phyloP scores from a whole-genome alignment of 768 basidiomycete genomes.

The Termitomyces sp. region DNA sequence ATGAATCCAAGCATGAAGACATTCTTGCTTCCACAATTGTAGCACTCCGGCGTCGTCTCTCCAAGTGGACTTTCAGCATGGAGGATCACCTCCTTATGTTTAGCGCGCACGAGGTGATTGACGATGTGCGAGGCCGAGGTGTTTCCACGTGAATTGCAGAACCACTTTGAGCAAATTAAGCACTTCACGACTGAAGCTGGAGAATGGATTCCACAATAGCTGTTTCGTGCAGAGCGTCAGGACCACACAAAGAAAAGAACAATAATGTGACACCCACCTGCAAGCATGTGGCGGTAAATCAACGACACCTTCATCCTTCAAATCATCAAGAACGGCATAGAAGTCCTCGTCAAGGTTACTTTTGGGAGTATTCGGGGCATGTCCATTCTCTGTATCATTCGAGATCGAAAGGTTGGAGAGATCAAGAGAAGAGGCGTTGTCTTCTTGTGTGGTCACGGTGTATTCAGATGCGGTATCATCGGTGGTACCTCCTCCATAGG shows the following conservation, averaged over 20 bases:
- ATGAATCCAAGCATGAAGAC: constrained; percentile 99
- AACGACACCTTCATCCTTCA: constrained; percentile 74
- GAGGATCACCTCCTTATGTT: constrained; percentile 97
- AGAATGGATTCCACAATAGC: constrained; percentile 98
- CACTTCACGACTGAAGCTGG: constrained; percentile 97
- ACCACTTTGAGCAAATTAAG: constrained; percentile 89
- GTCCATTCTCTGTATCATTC: constrained; percentile 43
- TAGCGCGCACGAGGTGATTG: constrained; percentile 97
- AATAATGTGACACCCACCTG: constrained; percentile 54
- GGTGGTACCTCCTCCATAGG: constrained; percentile 70
- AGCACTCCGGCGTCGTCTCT: constrained; percentile 97
- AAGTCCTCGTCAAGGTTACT: constrained; percentile 72
- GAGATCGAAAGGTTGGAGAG: constrained; percentile 61
- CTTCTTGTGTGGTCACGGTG: constrained; percentile 57
- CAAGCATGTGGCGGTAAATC: constrained; percentile 92
- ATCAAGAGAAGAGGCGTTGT: constrained; percentile 55
- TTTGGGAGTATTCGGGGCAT: constrained; percentile 25
- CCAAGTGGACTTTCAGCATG: constrained; percentile 94
- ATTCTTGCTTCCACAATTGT: constrained; percentile 98
- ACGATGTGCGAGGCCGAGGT: constrained; percentile 99
- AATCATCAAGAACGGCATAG: constrained; percentile 82
- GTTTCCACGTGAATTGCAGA: constrained; percentile 97
- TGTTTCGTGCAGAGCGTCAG: constrained; percentile 24
- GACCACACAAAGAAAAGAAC: constrained; percentile 6
- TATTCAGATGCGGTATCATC: constrained; percentile 82